Base-by-base conservation (phyloP, 2,329 filamentous ascomycete genomes). In the Arthrobotrys iridis region DNA sequence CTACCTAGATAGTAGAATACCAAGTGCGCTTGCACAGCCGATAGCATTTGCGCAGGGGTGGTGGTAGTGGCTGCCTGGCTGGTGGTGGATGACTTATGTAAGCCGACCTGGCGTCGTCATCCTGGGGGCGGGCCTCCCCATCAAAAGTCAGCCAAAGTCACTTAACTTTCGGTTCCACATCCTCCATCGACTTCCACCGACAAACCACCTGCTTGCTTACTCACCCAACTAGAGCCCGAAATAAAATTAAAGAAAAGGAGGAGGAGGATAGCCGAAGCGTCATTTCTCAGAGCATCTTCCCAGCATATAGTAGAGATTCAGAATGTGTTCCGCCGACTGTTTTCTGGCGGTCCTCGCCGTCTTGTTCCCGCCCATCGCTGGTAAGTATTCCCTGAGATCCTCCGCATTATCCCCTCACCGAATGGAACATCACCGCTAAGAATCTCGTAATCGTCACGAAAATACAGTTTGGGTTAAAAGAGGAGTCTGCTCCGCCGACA, bases 401-500 rank as follows among this genome's bases (percentile, higher is more conserved):
- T 63, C 43, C 24, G 35, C 15, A 35, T 43, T 24, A n/a, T n/a
- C n/a, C n/a, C n/a, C 63, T 30, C 10, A 35, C 26, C 35, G 81
- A 46, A 72, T 15, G 2, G 33, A 52, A 3, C 57, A 33, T 11
- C 22, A 75, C 82, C n/a, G n/a, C n/a, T n/a, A n/a, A n/a, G n/a
- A n/a, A 84, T 80, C 84, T 82, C 66, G 45, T 60, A 45, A 18
- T 40, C 28, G 77, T 55, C 45, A 79, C 80, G n/a, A n/a, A 11
- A 20, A 2, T 10, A 30, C 28, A 93, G 95, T 99, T 80, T 99
- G 95, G 95, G 92, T 99, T 76, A 99, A 98, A 85, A 86, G 91
- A 80, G 95, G 95, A 77, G 86, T 99, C 84, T 99, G 95, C 86
- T 91, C 90, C 77, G 93, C 90, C 68, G 95, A 98, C 84, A 94